A percentile compares a stretch with the other conserved stretches of the same genome.
Evolutionary conservation across 805 yeast genomes (phyloP).

Genomic region (Metschnikowia similis): DNA sequence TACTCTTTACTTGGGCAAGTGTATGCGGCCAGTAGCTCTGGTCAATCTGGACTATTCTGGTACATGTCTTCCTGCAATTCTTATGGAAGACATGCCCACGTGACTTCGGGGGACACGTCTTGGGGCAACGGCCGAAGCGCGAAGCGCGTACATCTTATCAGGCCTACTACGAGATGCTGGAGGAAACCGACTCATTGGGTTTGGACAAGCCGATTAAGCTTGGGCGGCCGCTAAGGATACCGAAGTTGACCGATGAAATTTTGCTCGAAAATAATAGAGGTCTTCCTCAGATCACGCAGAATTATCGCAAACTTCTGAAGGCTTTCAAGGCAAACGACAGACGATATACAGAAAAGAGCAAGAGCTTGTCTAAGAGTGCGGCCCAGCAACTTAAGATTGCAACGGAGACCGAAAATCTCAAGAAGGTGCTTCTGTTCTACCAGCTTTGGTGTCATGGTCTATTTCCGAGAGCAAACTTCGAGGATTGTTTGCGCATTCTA

Average conservation of each 20-base stretch:
- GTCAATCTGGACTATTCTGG: too few species aligned
- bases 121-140: not conserved
- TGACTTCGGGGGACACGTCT: not conserved
- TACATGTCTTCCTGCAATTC: too few species aligned
- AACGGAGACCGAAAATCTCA: constrained; percentile 33
- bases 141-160: constrained; percentile 1
- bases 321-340: constrained; percentile 28
- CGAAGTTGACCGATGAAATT: constrained; percentile 38
- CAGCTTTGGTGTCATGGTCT: constrained; percentile 44
- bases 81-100: not conserved
- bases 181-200: constrained; percentile 25
- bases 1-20: too few species aligned
- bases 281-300: constrained; percentile 28
- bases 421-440: constrained; percentile 37
- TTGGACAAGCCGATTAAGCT: constrained; percentile 35
- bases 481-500: constrained; percentile 16
- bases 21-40: too few species aligned
- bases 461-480: constrained; percentile 17
- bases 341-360: constrained; percentile 11
- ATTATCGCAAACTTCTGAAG: constrained; percentile 25
- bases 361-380: constrained; percentile 13
- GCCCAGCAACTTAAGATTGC: constrained; percentile 22
- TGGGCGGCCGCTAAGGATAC: constrained; percentile 26
- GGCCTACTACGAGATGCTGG: constrained; percentile 2
- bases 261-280: constrained; percentile 32